These are phyloP conservation scores for Plantago ovata DNA, from an alignment of 257 asterid genomes.

Conservation along the genomic window DNA sequence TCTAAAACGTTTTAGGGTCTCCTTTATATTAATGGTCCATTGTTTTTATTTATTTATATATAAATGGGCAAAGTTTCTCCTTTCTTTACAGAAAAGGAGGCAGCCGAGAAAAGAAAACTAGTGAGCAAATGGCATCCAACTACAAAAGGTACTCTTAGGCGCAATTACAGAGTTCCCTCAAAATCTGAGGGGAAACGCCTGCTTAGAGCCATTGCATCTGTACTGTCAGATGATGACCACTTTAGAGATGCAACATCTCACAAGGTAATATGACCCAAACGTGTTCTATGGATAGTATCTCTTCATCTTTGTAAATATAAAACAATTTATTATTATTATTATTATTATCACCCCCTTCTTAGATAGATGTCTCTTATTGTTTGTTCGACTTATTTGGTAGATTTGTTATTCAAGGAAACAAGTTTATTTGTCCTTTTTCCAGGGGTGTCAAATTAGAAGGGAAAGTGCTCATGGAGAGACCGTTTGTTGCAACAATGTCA, in stretches of 20 bases:
- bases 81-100: slow-evolving; percentile 66
- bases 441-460: slow-evolving; percentile 98
- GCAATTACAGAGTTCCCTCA: slow-evolving; percentile 81
- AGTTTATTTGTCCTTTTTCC: slow-evolving; percentile 2
- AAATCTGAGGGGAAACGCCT: slow-evolving; percentile 80
- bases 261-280: slow-evolving; percentile 45
- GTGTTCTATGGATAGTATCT: not conserved
- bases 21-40: not conserved
- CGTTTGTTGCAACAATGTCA: slow-evolving; percentile 89
- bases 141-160: slow-evolving; percentile 87
- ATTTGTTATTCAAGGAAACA: too few relatives aligned
- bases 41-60: not conserved
- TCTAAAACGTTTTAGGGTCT: not conserved
- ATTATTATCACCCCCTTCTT: too few relatives aligned
- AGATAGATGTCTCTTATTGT: too few relatives aligned
- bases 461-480: slow-evolving; percentile 95
- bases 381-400: too few relatives aligned
- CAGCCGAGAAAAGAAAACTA: slow-evolving; percentile 69
- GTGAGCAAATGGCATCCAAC: slow-evolving; percentile 99
- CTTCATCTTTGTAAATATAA: too few relatives aligned
- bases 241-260: slow-evolving; percentile 96
- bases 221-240: slow-evolving; percentile 88
- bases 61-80: slow-evolving; percentile 13
- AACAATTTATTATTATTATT: too few relatives aligned
- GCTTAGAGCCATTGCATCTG: slow-evolving; percentile 72